Percentiles rank a stretch among this genome's conserved stretches.
phyloP scores from a whole-genome alignment of 208 protist genomes.

The Phytomonas serpens region DNA sequence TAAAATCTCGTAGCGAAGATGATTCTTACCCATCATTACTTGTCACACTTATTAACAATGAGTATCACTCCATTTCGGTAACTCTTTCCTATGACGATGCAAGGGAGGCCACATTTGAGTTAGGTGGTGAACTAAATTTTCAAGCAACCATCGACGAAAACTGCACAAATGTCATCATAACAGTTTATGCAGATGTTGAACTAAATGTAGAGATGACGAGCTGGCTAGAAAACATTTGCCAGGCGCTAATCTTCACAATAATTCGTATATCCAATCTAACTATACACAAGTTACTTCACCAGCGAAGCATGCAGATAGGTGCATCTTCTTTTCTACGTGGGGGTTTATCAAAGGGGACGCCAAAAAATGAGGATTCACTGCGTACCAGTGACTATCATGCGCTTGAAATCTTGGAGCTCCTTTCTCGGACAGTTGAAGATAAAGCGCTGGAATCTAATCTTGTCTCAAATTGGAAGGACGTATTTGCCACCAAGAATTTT shows the following conservation, averaged over 20 bases:
- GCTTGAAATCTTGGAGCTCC: background rate
- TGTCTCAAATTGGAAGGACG: constrained; percentile 14
- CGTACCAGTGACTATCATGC: background rate
- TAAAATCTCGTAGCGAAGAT: background rate
- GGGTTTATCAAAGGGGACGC: constrained; percentile 11
- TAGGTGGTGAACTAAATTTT: background rate
- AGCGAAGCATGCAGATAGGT: constrained; percentile 5
- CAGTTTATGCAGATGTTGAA: constrained; percentile 30
- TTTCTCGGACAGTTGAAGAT: background rate
- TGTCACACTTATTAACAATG: constrained; percentile 1
- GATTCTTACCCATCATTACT: constrained; percentile 1
- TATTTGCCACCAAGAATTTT: constrained; percentile 23
- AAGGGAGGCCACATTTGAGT: background rate
- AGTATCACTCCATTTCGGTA: constrained; percentile 1
- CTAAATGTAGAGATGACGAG: constrained; percentile 39
- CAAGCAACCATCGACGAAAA: constrained; percentile 6
- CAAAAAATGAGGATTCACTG: background rate
- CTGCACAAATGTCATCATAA: constrained; percentile 5
- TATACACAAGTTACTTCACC: constrained; percentile 12
- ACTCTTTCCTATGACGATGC: background rate
- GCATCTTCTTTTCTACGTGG: constrained; percentile 20
- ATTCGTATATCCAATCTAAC: constrained; percentile 32
- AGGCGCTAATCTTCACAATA: constrained; percentile 54
- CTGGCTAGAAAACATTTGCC: constrained; percentile 67
- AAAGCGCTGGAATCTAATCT: constrained; percentile 4